A percentile compares a stretch with the other conserved stretches of the same genome.
Conservation (phyloP, 176 grass and related monocot genomes). For the Oryza glumipatula region DNA sequence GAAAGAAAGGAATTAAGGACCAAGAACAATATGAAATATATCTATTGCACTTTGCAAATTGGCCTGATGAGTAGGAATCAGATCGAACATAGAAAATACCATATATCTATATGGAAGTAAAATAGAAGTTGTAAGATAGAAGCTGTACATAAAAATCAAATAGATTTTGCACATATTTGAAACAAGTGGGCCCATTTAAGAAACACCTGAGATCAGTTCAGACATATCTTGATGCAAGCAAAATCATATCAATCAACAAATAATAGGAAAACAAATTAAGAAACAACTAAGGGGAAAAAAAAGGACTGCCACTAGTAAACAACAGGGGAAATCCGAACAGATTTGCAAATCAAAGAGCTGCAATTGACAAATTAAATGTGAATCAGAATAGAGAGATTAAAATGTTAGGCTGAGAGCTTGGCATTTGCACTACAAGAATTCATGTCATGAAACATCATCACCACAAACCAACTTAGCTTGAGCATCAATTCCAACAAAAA, state of each 20-base stretch:
- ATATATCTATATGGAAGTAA: neutral
- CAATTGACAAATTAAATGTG: neutral
- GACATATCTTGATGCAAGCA: conserved; percentile 27
- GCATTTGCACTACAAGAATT: conserved; percentile 25
- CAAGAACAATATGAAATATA: conserved; percentile 2
- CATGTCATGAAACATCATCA: conserved; percentile 6
- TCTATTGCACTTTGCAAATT: neutral
- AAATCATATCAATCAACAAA: neutral
- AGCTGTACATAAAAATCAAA: neutral
- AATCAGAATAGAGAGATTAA: neutral
- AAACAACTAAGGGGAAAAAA: neutral
- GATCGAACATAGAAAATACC: neutral
- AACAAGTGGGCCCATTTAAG: neutral
- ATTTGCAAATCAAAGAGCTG: neutral
- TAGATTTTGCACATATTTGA: neutral
- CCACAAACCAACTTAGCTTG: neutral
- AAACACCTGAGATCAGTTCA: neutral
- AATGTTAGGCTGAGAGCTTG: neutral
- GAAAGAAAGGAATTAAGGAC: neutral
- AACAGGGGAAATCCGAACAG: neutral
- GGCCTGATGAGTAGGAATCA: neutral
- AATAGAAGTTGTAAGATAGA: too few relatives aligned
- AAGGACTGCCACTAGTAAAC: neutral
- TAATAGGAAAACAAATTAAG: neutral
- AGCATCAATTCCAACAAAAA: conserved; percentile 11